phyloP scores from a whole-genome alignment of 2,329 filamentous ascomycete genomes.

The Cladophialophora chaetospira region DNA sequence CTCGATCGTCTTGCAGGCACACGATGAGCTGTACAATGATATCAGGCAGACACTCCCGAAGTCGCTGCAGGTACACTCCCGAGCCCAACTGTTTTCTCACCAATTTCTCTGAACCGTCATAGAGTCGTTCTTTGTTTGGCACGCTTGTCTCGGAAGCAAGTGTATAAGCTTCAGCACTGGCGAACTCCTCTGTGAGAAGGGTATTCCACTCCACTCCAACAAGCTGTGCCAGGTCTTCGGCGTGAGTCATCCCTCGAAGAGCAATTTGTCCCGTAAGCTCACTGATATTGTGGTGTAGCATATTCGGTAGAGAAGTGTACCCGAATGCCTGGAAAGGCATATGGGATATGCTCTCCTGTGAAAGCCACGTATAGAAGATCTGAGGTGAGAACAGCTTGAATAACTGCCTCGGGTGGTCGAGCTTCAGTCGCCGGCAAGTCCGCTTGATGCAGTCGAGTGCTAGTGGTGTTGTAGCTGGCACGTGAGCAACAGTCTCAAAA shows the following conservation, averaged over 20 bases:
- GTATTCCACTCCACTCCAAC: constrained; percentile 58
- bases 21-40: constrained; percentile 77
- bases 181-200: constrained; percentile 69
- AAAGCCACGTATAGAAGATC: constrained; percentile 87
- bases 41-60: constrained; percentile 72
- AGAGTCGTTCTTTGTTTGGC: constrained; percentile 45
- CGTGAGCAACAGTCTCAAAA: constrained; percentile 81
- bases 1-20: constrained; percentile 74
- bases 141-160: constrained; percentile 71
- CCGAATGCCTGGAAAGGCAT: constrained; percentile 87
- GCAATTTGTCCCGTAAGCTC: constrained; percentile 79
- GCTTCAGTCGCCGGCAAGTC: constrained; percentile 65
- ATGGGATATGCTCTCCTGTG: constrained; percentile 63
- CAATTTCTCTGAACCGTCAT: constrained; percentile 63
- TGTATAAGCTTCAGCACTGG: constrained; percentile 78
- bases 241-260: constrained; percentile 73
- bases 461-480: constrained; percentile 66
- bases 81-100: constrained; percentile 71
- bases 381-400: constrained; percentile 87
- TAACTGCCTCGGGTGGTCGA: constrained; percentile 68
- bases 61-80: constrained; percentile 62
- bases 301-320: constrained; percentile 67
- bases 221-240: constrained; percentile 60
- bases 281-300: constrained; percentile 70
- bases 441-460: constrained; percentile 70